A percentile compares a stretch with the other conserved stretches of the same genome.
Conservation (phyloP, 2,329 filamentous ascomycete genomes). For the Venturia nashicola region DNA sequence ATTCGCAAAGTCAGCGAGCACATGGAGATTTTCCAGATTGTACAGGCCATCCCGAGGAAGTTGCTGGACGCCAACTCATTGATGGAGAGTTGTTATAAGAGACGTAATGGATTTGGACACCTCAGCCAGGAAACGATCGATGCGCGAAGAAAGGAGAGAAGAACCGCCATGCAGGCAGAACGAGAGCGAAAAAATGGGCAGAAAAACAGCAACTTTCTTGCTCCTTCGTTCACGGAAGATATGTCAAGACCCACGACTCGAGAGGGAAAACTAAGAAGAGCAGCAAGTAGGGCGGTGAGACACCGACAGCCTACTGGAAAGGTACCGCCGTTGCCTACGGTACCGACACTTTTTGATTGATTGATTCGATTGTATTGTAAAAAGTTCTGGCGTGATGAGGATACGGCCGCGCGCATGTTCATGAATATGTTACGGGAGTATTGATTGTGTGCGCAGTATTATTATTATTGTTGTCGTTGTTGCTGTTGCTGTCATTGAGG, state of each 20-base stretch:
- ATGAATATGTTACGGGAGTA: background rate
- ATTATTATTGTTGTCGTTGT: background rate
- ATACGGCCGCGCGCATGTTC: background rate
- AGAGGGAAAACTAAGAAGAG: constrained; percentile 5
- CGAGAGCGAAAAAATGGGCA: constrained; percentile 6
- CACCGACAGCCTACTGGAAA: background rate
- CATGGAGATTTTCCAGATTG: constrained; percentile 92
- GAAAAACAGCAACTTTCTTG: background rate
- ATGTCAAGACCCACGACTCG: background rate
- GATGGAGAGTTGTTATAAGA: constrained; percentile 71
- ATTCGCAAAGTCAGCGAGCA: constrained; percentile 72
- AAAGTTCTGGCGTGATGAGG: background rate
- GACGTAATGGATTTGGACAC: constrained; percentile 68
- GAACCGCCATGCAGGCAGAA: constrained; percentile 4
- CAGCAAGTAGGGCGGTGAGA: constrained; percentile 6
- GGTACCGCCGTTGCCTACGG: background rate
- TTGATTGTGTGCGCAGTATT: background rate
- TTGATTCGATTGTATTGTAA: background rate
- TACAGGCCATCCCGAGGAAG: constrained; percentile 72
- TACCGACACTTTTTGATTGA: background rate
- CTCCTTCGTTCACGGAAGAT: background rate
- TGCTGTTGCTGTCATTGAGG: background rate
- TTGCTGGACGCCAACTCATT: constrained; percentile 72
- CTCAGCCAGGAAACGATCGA: constrained; percentile 76
- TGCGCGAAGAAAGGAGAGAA: constrained; percentile 50